Evolutionary conservation across 2,329 filamentous ascomycete genomes (phyloP).

Genomic region (Neocucurbitaria cava): DNA sequence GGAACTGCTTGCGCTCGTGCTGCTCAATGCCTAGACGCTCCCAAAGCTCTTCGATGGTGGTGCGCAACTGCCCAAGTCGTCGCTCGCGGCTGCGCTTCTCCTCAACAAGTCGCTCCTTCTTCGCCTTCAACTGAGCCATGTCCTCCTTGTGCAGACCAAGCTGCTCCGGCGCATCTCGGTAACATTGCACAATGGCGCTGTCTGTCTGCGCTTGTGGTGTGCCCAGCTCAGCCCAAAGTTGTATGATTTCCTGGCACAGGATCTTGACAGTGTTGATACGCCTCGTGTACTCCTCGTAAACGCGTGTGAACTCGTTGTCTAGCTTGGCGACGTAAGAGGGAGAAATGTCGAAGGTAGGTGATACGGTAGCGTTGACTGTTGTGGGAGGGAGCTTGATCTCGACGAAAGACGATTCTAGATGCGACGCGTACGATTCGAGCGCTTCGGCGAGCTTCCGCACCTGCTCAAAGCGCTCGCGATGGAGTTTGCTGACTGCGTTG

Average conservation of each 20-base stretch:
- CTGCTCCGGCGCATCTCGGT: conserved; percentile 90
- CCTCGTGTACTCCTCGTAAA: conserved; percentile 95
- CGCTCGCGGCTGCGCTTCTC: conserved; percentile 89
- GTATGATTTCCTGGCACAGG: conserved; percentile 83
- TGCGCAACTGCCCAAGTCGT: conserved; percentile 75
- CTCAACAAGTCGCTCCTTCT: conserved; percentile 81
- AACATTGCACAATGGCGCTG: conserved; percentile 82
- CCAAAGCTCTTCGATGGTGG: conserved; percentile 86
- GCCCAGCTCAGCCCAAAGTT: conserved; percentile 93
- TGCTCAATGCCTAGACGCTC: conserved; percentile 85
- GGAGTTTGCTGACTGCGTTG: conserved; percentile 76
- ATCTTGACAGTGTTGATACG: conserved; percentile 78
- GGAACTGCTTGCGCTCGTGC: conserved; percentile 80
- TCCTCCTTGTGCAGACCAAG: conserved; percentile 91
- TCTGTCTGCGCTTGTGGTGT: conserved; percentile 95
- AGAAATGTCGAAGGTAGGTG: conserved; percentile 90
- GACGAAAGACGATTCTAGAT: conserved; percentile 89
- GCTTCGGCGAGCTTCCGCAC: conserved; percentile 95
- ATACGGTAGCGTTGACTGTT: conserved; percentile 74
- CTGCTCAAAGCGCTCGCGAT: conserved; percentile 92
- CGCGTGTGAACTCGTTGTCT: conserved; percentile 88
- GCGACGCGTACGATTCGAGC: conserved; percentile 93
- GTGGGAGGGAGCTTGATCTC: conserved; percentile 85
- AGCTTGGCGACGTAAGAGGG: conserved; percentile 84
- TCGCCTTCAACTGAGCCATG: conserved; percentile 72